Base-by-base conservation (phyloP, 345 rosid species). In the Pelargonium nanum region DNA sequence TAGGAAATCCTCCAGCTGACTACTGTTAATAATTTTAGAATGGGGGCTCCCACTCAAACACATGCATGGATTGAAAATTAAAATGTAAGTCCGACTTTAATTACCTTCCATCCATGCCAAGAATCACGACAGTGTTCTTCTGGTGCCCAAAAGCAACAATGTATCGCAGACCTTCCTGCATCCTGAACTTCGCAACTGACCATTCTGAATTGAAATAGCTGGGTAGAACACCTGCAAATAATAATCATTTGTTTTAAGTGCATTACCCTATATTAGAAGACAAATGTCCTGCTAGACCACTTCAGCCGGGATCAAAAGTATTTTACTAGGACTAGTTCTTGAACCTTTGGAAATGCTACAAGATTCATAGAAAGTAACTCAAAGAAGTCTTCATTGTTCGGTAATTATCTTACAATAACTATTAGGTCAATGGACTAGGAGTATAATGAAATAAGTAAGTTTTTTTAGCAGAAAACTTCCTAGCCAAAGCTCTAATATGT, bases 201-300 rank as follows among this genome's bases (percentile, higher is more conserved):
- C 88, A 78, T 68, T 80, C 81, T 20, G 88, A 83, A 75, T 75
- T 80, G 60, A 83, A 83, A 78, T 83, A 83, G 63, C 74, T 75
- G 0, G 87, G 85, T 53, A 83, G 65, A 22, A 80, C 85, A 20
- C 83, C 87, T 83, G 74, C 68, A 69, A 59, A 58, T 17, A n/a
- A 25, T 16, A 19, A 26, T 40, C 48, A 19, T 20, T 52, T 52
- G 17, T 52, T 19, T 52, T 21, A 19, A 19, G 8, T 52, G 55
- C 21, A 52, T 19, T 2, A 19, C 6, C 21, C 21, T 52, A n/a
- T 2, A 20, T 19, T 52, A 1, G 54, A 5, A 4, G 22, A 51
- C 54, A 51, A 17, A 16, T 51, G 22, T 19, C 4, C 22, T 51
- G 17, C 8, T 9, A 2, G 7, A n/a, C 10, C 22, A 52, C 5